Percentiles rank a stretch among this genome's conserved stretches.
Conservation (phyloP, 2,329 filamentous ascomycete genomes). For the Endoconidiophora laricicola region DNA sequence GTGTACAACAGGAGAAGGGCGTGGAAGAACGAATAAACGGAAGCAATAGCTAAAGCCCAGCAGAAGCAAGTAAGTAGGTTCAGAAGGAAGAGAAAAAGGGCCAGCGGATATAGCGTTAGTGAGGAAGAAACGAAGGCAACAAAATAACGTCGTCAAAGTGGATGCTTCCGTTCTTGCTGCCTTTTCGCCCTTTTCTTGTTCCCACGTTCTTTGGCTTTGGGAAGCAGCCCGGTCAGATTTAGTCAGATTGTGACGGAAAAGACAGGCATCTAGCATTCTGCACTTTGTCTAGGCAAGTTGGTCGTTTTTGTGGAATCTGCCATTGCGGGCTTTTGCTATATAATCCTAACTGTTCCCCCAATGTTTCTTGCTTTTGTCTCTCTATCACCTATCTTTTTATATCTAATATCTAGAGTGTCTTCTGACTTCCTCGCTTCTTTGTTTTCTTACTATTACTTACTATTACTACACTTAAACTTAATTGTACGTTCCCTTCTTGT, state of each 20-base stretch:
- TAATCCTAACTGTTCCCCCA: neutral
- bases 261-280: too few relatives aligned
- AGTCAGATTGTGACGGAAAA: neutral
- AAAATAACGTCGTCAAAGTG: neutral
- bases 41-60: too few relatives aligned
- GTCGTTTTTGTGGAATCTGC: neutral
- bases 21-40: too few relatives aligned
- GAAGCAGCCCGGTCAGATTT: too few relatives aligned
- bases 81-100: neutral
- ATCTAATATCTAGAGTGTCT: neutral
- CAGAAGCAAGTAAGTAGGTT: too few relatives aligned
- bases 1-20: too few relatives aligned
- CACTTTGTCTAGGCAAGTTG: neutral
- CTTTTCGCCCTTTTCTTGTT: neutral
- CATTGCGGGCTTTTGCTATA: neutral
- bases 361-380: neutral
- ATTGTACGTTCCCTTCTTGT: neutral
- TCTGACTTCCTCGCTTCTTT: constrained; percentile 2
- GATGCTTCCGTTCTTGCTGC: neutral
- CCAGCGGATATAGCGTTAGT: neutral
- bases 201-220: too few relatives aligned
- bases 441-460: constrained; percentile 1
- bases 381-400: neutral
- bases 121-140: neutral
- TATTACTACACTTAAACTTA: constrained; percentile 1